Base-by-base conservation (phyloP, 257 asterid genomes). In the Haberlea rhodopensis region DNA sequence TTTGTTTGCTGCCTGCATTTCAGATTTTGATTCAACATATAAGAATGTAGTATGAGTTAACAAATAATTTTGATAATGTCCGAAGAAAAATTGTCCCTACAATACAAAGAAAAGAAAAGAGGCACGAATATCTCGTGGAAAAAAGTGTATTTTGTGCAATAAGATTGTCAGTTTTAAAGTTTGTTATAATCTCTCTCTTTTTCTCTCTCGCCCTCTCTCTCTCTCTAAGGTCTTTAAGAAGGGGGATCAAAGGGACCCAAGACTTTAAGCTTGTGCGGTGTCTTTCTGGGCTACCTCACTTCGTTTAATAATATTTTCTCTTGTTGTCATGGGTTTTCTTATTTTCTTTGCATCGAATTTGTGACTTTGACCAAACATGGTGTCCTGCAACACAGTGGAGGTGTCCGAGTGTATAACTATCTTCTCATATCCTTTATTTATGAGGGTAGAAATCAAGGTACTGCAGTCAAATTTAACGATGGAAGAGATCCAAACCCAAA, bases 391-490 rank as follows among this genome's bases (percentile, higher is more conserved):
- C 63, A 24, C 16, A 25, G 20, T 23, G 53, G 45, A n/a, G 34
- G 25, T 60, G 34, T 18, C 59, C 71, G 34, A 32, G 40, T 62
- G 22, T 23, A 24, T 69, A 52, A 67, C 37, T 49, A 67, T 22
- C 51, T 69, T 22, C 29, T 69, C 32, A n/a, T 68, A 54, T 60
- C 20, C 0, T 53, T 37, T 67, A 25, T 62, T 63, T 7, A 53
- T 51, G 54, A 37, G 60, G 75, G 71, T 81, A 90, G 97, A 87
- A 78, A 87, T 86, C 60, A 94, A 94, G 73, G 82, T 86, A 19
- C 71, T 90, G 77, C 96, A 94, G 68, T 86, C 95, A 66, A 81
- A 90, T 79, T 67, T 86, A 82, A 94, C 99, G 10, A 51, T 86
- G 60, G 95, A 86, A 71, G 96, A 94, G 81, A 83, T 94, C 70